These are phyloP conservation scores for Gnomoniopsis smithogilvyi DNA, from an alignment of 2,329 filamentous ascomycete species.

Conservation along the genomic window DNA sequence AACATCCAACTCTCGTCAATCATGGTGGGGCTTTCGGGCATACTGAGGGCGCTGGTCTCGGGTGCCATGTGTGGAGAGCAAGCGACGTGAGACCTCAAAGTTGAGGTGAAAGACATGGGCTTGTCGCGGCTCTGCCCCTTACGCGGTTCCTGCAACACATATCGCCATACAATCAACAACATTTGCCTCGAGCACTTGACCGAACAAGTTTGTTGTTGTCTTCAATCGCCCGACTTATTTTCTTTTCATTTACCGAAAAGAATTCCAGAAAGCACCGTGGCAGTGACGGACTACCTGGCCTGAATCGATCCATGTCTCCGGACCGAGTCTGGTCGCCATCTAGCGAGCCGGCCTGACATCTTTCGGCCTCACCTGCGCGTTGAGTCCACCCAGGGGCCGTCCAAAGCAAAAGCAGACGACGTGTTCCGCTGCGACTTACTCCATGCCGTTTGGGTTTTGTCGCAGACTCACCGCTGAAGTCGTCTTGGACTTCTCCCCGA, in stretches of 20 bases:
- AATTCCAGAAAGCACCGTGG: neutral
- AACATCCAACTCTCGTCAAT: neutral
- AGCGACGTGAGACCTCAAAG: neutral
- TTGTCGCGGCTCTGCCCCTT: neutral
- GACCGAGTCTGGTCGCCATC: neutral
- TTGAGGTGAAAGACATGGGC: neutral
- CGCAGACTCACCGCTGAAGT: constrained; percentile 1
- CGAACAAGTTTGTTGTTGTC: neutral
- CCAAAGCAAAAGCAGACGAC: neutral
- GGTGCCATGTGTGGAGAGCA: neutral
- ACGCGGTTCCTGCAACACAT: neutral
- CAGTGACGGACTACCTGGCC: neutral
- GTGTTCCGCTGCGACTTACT: neutral
- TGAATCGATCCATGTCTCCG: neutral
- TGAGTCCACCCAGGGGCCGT: neutral
- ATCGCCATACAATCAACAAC: neutral
- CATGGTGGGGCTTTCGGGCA: neutral
- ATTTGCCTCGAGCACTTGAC: neutral
- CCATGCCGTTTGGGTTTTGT: constrained; percentile 5
- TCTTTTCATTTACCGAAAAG: neutral
- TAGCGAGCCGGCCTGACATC: neutral
- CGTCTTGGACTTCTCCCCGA: neutral
- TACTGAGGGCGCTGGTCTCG: neutral
- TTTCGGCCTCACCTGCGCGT: neutral
- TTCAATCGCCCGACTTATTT: neutral